Conservation (phyloP, 768 basidiomycete genomes). For the Wakefieldia striispora region DNA sequence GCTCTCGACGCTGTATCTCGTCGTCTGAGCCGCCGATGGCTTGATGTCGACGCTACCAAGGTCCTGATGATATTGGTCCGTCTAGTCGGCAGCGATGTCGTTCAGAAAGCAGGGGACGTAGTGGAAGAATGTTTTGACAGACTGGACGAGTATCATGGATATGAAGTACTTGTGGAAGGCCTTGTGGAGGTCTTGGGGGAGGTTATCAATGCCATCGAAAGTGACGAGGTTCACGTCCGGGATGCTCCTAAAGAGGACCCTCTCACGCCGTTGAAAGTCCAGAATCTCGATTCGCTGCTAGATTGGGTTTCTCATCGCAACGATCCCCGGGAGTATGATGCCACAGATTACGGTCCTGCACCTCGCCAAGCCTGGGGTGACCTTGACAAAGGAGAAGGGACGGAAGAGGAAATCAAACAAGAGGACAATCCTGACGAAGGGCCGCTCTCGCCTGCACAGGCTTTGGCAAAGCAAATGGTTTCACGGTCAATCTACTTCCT, state of each 20-base stretch:
- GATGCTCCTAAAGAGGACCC: constrained; percentile 20
- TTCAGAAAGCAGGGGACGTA: constrained; percentile 87
- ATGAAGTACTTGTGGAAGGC: constrained; percentile 80
- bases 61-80: constrained; percentile 84
- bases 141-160: constrained; percentile 94
- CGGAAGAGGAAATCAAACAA: constrained; percentile 15
- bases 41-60: constrained; percentile 86
- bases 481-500: constrained; percentile 86
- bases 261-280: constrained; percentile 23
- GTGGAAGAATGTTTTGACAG: constrained; percentile 98
- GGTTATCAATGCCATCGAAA: constrained; percentile 75
- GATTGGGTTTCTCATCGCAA: constrained; percentile 62
- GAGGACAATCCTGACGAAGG: constrained; percentile 37
- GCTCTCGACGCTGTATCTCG: constrained; percentile 89
- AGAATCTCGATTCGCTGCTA: constrained; percentile 51
- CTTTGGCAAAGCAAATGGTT: constrained; percentile 81
- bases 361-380: constrained; percentile 60
- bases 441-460: constrained; percentile 67
- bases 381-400: constrained; percentile 24
- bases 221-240: constrained; percentile 40
- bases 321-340: constrained; percentile 35
- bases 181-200: constrained; percentile 85
- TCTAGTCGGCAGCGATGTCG: constrained; percentile 82
- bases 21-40: constrained; percentile 72
- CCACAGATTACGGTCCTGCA: constrained; percentile 55